Evolutionary conservation across 495 filamentous ascomycete species (phyloP), one percentile per base, ranked within the genome.

Genomic region (Podospora pseudoanserina): DNA sequence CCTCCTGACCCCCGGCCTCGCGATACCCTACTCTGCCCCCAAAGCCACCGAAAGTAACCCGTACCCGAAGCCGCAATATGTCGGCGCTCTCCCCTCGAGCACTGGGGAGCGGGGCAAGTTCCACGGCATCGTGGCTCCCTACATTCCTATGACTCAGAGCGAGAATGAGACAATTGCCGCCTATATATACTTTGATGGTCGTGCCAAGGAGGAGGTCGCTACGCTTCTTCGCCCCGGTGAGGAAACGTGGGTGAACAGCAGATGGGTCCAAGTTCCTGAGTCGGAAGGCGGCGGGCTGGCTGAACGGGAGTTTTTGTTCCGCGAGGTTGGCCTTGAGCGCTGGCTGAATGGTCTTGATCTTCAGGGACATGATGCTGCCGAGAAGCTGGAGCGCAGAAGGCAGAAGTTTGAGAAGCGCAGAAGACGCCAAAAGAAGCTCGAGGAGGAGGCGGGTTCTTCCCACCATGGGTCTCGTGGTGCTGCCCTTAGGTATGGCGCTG

Each of bases 161-260:
- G 88, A 91, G 61, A 97, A 97, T 74, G 95, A 98, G 79, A 97
- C 96, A 2, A 92, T 99, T 65, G 95, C 95, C 19, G 95, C 95
- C 15, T 99, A 99, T 75, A 97, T 99, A 67, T 98, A 98, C 81
- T 99, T 99, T 74, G 95, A 99, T 78, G 95, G 95, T 15, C 84
- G 96, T 61, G 85, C 87, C 32, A 98, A 99, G 79, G 95, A 99
- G 73, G 95, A 99, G 77, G 96, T 98, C 18, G 95, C 95, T 65
- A 99, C 95, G 39, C 80, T 99, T 56, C 83, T 99, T 44, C 86
- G 95, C 65, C 88, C 94, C 20, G 96, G 96, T 56, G 95, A 97
- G 70, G 95, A 99, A 79, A 99, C 95, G 0, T 99, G 95, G 95
- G 96, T 99, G 27, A 97, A 97, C 71, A 97, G 94, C 11, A 84